Base-by-base conservation (phyloP, 805 yeast genomes). In the Metschnikowia continentalis region DNA sequence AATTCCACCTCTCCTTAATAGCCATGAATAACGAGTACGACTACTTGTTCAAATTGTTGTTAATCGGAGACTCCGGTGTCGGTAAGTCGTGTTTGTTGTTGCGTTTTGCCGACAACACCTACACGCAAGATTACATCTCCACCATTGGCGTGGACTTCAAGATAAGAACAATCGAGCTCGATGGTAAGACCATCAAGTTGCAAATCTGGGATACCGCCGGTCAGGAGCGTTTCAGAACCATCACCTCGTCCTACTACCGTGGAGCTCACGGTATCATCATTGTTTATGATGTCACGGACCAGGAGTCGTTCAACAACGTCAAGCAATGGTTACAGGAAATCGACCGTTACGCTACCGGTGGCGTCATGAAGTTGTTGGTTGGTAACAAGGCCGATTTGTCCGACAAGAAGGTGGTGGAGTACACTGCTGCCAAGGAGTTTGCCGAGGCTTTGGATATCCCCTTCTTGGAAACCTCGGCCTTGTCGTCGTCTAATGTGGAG, bases 151-250 rank as follows among this genome's bases (percentile, higher is more conserved):
- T 94, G 48, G 99, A 94, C 70, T 94, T 94, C 78, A 82, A 82
- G 68, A 87, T 87, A 68, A 84, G 90, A 75, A 88, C 94, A 46
- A 86, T 88, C 50, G 98, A 94, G 68, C 78, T 94, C 54, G 97
- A 94, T 62, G 98, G 98, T 58, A 94, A 94, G 77, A 89, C 96
- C 49, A 94, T 94, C 68, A 94, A 94, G 75, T 81, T 94, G 66
- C 99, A 94, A 76, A 92, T 94, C 67, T 94, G 99, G 99, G 99
- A 94, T 69, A 94, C 99, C 50, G 99, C 98, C 11, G 99, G 99
- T 43, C 99, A 94, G 76, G 99, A 94, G 72, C 79, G 99, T 63
- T 94, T 94, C 77, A 85, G 98, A 74, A 94, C 99, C 47, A 92
- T 92, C 74, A 94, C 98, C 11, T 88, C 97, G 13, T 89, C 97